A percentile compares a stretch with the other conserved stretches of the same genome.
Conservation (phyloP, 2,329 filamentous ascomycete genomes). For the Penicillium corylophilum region DNA sequence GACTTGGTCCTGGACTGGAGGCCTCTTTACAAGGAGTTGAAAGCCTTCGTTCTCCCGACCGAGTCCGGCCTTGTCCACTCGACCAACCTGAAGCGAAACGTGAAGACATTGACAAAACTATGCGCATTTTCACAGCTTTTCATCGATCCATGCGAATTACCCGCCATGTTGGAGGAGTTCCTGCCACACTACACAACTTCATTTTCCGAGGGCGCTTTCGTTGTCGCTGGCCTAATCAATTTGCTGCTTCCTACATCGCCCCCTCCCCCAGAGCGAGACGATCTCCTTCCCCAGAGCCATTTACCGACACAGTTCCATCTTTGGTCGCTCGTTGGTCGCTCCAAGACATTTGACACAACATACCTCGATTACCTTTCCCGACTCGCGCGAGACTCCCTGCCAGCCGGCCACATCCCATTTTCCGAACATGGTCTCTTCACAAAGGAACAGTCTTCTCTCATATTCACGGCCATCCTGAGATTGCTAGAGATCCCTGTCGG, state of each 20-base stretch:
- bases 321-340: constrained; percentile 90
- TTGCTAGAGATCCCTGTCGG: constrained; percentile 94
- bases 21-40: constrained; percentile 88
- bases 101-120: constrained; percentile 78
- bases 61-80: constrained; percentile 68
- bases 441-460: constrained; percentile 82
- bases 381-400: constrained; percentile 78
- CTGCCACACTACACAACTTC: constrained; percentile 90
- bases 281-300: constrained; percentile 84
- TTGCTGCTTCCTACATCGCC: constrained; percentile 82
- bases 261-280: constrained; percentile 62
- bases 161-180: constrained; percentile 76
- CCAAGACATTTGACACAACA: constrained; percentile 79
- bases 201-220: constrained; percentile 86
- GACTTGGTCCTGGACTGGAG: constrained; percentile 93
- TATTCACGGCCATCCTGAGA: constrained; percentile 88
- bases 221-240: constrained; percentile 85
- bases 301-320: constrained; percentile 94
- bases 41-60: constrained; percentile 80
- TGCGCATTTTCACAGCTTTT: constrained; percentile 88
- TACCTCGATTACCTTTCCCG: constrained; percentile 90
- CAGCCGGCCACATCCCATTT: constrained; percentile 73
- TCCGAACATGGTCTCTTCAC: constrained; percentile 88
- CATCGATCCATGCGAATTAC: constrained; percentile 84
- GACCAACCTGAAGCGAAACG: constrained; percentile 63